Base-by-base conservation (phyloP, 345 rosid species). In the Leavenworthia alabamica region DNA sequence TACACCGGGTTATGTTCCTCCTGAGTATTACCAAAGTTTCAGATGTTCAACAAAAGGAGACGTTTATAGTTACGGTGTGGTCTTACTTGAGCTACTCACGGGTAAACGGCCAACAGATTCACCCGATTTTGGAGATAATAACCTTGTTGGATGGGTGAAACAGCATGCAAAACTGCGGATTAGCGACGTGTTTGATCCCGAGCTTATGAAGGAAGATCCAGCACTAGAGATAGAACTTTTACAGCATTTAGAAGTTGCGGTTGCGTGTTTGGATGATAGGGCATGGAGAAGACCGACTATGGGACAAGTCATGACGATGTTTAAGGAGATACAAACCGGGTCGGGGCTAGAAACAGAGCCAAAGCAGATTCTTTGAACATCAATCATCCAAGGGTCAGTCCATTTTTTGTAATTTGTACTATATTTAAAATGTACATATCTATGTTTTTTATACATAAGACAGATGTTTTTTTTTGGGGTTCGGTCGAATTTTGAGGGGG, bases 1-100 rank as follows among this genome's bases (percentile, higher is more conserved):
- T 53, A 93, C 99, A 1, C 99, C 99, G 0, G 99, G 99, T 12
- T 93, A 93, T 41, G 99, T 93, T 11, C 99, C 99, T 55, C 99
- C 99, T 0, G 99, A 93, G 17, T 89, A 93, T 70, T 93, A 87
- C 75, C 99, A 93, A 59, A 85, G 96, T 76, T 93, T 87, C 68
- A 77, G 83, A 64, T 87, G 96, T 67, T 81, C 96, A n/a, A 84
- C 89, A 0, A 84, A 64, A 75, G 99, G 99, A 5, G 99, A 93
- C 50, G 99, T 93, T 16, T 93, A 93, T 63, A 93, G 99, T 66
- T 93, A 80, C 8, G 99, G 97, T 2, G 99, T 93, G 6, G 99
- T 93, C 12, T 74, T 93, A 47, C 88, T 93, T 0, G 97, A 93
- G 87, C 66, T 93, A 67, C 74, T 93, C 13, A 93, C 99, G 0